These are phyloP conservation scores for Amphirosellinia nigrospora DNA, from an alignment of 495 filamentous ascomycete species.

Conservation along the genomic window DNA sequence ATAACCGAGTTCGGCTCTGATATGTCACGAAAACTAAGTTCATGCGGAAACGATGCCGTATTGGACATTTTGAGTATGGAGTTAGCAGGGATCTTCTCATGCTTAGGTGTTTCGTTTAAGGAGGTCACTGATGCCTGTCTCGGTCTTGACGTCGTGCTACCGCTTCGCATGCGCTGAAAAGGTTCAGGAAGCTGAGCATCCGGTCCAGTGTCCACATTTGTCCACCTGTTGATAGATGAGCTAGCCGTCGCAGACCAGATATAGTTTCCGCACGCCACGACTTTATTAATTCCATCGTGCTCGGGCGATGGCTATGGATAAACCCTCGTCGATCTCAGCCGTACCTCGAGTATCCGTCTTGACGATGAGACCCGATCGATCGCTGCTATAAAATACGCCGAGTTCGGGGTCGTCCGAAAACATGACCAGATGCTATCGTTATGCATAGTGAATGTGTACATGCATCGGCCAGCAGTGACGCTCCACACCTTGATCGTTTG, in stretches of 20 bases:
- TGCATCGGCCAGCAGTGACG: constrained; percentile 88
- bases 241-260: constrained; percentile 95
- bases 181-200: constrained; percentile 58
- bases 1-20: constrained; percentile 54
- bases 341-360: constrained; percentile 87
- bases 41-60: constrained; percentile 72
- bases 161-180: constrained; percentile 61
- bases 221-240: constrained; percentile 95
- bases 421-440: constrained; percentile 95
- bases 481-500: constrained; percentile 99
- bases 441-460: constrained; percentile 98
- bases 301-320: constrained; percentile 89
- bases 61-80: constrained; percentile 81
- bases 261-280: constrained; percentile 78
- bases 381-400: constrained; percentile 90
- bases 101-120: constrained; percentile 50
- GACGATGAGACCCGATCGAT: constrained; percentile 87
- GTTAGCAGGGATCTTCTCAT: constrained; percentile 77
- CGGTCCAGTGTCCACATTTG: constrained; percentile 76
- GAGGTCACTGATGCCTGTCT: constrained; percentile 38
- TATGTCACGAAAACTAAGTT: constrained; percentile 37
- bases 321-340: constrained; percentile 77
- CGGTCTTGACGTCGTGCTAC: constrained; percentile 50
- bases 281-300: constrained; percentile 84
- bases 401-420: constrained; percentile 87